A percentile compares a stretch with the other conserved stretches of the same genome.
Evolutionary conservation across 306 rosid genomes (phyloP).

Genomic region (Citrullus amarus): DNA sequence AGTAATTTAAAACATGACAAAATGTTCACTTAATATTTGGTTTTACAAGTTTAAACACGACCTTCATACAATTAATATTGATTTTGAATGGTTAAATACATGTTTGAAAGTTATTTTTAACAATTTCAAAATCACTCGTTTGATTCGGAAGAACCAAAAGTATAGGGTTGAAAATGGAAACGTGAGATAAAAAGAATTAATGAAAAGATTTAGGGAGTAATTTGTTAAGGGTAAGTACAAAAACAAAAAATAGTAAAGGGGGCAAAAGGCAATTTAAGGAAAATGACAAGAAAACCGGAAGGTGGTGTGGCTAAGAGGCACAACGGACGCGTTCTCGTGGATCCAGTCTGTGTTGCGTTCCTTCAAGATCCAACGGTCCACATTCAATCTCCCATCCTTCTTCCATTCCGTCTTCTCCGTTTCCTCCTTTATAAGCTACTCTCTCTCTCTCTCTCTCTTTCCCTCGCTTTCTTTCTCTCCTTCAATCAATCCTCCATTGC

Average conservation of each 20-base stretch:
- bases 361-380: conserved; percentile 40
- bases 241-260: background rate
- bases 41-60: too few species aligned
- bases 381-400: conserved; percentile 11
- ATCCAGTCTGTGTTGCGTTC: conserved; percentile 8
- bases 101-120: too few species aligned
- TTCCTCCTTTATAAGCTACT: conserved; percentile 6
- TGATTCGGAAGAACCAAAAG: too few species aligned
- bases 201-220: too few species aligned
- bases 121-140: too few species aligned
- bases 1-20: too few species aligned
- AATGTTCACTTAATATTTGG: too few species aligned
- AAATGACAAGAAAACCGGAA: conserved; percentile 12
- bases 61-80: too few species aligned
- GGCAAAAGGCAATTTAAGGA: background rate
- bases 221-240: too few species aligned
- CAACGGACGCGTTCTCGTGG: conserved; percentile 19
- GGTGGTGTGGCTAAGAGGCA: background rate
- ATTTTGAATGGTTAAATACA: too few species aligned
- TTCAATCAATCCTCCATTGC: background rate
- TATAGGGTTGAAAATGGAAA: too few species aligned
- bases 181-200: too few species aligned
- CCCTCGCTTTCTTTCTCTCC: background rate
- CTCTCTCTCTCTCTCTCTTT: conserved; percentile 4
- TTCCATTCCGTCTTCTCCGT: conserved; percentile 10